Evolutionary conservation across 768 basidiomycete genomes (phyloP), one percentile per base, ranked within the genome.

Genomic region (Trametes gibbosa): DNA sequence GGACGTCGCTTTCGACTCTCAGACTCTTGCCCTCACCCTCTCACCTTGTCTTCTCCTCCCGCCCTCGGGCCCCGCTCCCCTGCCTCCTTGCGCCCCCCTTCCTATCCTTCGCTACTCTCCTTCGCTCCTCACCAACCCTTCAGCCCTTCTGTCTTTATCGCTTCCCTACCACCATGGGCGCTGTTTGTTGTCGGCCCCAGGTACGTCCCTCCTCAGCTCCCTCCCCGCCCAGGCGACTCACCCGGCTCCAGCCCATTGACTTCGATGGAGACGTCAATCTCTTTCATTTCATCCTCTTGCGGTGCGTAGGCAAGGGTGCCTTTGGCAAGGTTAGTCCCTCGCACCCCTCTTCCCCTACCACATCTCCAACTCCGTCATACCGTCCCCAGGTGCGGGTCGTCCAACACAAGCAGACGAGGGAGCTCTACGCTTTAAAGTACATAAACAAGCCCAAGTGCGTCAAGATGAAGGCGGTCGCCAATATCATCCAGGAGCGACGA

Each of bases 391-490:
- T 99, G 76, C 90, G 97, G 43, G 96, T 99, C 60, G 97, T 99
- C 7, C 96, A 99, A 74, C 97, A 98, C 78, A 99, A 98, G 71
- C 92, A 98, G 73, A 91, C 94, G n/a, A 89, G 92, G 62, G 90
- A 94, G 17, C 81, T 99, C 45, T 98, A 95, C 68, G 97, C 97
- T 5, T 85, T 99, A 73, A 99, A 99, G 74, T 99, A 99, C 77
- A 99, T 99, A 76, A 98, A 98, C 80, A 99, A 99, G 74, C 73
- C 90, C 41, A 95, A 96, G 79, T 97, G 90, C 66, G 94, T 97
- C 62, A 95, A 95, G 80, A 97, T 97, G 94, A 95, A 95, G 69
- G 95, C 95, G 1, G 95, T 98, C 37, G 87, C 92, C 23, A 98
- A 99, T 70, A 93, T 99, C 70, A 87, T 99, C 50, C 97, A 98